A percentile compares a stretch with the other conserved stretches of the same genome.
Conservation (phyloP, 176 grass and related monocot genomes). For the Triticum urartu region DNA sequence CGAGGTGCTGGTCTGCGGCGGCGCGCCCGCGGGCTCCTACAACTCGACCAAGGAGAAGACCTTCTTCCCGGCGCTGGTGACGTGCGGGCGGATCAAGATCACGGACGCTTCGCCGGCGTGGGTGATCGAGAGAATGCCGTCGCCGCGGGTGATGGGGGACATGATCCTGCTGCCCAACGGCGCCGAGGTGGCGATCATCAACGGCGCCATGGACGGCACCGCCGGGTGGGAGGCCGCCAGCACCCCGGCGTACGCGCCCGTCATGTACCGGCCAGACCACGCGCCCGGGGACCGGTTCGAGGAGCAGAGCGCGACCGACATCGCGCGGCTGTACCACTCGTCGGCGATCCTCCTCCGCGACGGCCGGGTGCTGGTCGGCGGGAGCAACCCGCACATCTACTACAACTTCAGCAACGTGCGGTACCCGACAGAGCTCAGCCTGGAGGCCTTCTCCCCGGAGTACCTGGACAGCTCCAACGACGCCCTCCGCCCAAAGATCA, state of each 20-base stretch:
- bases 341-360: conserved; percentile 59
- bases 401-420: conserved; percentile 70
- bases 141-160: conserved; percentile 83
- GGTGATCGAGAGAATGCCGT: conserved; percentile 73
- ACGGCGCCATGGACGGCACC: conserved; percentile 60
- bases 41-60: conserved; percentile 28
- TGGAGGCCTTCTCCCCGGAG: conserved; percentile 74
- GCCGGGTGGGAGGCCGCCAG: conserved; percentile 66
- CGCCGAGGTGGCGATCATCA: conserved; percentile 63
- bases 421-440: conserved; percentile 82
- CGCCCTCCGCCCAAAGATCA: conserved; percentile 43
- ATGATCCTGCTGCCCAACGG: conserved; percentile 75
- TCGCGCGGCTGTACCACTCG: conserved; percentile 71
- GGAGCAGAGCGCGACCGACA: conserved; percentile 41
- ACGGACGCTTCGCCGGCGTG: conserved; percentile 59
- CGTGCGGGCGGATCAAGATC: conserved; percentile 84
- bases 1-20: conserved; percentile 82
- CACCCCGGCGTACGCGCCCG: conserved; percentile 38
- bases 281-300: conserved; percentile 41
- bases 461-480: conserved; percentile 55
- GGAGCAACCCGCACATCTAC: conserved; percentile 74
- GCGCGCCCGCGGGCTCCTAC: conserved; percentile 61
- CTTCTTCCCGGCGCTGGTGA: conserved; percentile 35
- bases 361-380: conserved; percentile 71
- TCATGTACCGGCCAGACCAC: conserved; percentile 49